These are phyloP conservation scores for Sophora flavescens DNA, from an alignment of 306 rosid genomes.

Conservation along the genomic window DNA sequence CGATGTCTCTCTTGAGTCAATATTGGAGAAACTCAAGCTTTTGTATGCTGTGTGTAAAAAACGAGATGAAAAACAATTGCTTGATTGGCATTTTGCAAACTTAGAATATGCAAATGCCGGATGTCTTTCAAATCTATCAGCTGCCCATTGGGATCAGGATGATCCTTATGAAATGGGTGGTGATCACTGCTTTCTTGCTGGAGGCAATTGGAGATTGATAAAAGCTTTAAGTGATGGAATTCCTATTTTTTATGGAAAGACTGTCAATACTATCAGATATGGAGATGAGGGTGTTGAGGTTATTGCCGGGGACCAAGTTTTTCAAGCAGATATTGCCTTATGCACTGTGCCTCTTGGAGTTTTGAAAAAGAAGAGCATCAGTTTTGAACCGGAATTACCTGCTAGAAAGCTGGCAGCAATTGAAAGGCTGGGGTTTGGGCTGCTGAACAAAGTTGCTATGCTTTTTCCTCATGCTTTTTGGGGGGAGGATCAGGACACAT, in stretches of 20 bases:
- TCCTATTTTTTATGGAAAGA: constrained; percentile 82
- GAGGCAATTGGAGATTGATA: constrained; percentile 89
- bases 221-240: constrained; percentile 81
- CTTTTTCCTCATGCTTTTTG: constrained; percentile 91
- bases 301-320: constrained; percentile 73
- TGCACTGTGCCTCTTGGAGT: constrained; percentile 98
- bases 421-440: constrained; percentile 92
- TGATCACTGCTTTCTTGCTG: constrained; percentile 96
- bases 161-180: constrained; percentile 99
- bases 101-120: constrained; percentile 98
- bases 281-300: constrained; percentile 82
- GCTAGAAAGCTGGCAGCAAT: constrained; percentile 79
- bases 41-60: constrained; percentile 75
- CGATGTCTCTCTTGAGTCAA: constrained; percentile 85
- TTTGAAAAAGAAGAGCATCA: constrained; percentile 67
- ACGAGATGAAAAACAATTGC: constrained; percentile 76
- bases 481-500: constrained; percentile 96
- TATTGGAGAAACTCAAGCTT: constrained; percentile 76
- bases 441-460: constrained; percentile 93
- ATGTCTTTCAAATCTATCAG: constrained; percentile 91
- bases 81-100: constrained; percentile 97
- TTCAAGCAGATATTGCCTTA: constrained; percentile 76
- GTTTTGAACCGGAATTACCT: constrained; percentile 87
- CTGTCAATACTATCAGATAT: constrained; percentile 66
- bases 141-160: constrained; percentile 95